Evolutionary conservation across 345 rosid genomes (phyloP).

Genomic region (Citrus medica): DNA sequence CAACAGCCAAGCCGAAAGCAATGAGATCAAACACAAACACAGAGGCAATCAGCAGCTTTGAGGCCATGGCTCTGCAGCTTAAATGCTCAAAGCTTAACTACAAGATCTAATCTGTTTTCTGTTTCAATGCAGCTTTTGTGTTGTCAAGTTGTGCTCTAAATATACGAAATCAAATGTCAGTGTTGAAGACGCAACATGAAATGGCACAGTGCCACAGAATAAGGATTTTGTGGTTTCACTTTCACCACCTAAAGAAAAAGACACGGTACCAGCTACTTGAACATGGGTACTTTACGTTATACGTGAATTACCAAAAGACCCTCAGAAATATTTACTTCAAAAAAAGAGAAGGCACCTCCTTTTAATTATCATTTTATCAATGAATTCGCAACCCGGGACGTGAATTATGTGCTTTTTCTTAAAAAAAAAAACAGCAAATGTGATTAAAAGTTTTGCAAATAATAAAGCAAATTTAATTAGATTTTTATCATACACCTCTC

Average conservation of each 20-base stretch:
- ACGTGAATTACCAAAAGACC: not conserved
- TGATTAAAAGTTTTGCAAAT: too few relatives aligned
- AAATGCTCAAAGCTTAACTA: constrained; percentile 10
- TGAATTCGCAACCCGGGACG: too few relatives aligned
- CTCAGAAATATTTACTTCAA: not conserved
- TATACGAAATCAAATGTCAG: constrained; percentile 7
- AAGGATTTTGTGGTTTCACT: not conserved
- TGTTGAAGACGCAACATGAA: constrained; percentile 2
- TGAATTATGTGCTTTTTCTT: too few relatives aligned
- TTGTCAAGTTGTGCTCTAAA: constrained; percentile 13
- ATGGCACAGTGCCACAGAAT: not conserved
- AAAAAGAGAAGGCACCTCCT: not conserved
- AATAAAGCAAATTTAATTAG: too few relatives aligned
- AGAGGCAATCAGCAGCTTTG: constrained; percentile 59
- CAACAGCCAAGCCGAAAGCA: constrained; percentile 92
- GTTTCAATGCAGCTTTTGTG: constrained; percentile 1
- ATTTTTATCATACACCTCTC: too few relatives aligned
- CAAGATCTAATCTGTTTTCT: constrained; percentile 25
- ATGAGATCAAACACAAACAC: constrained; percentile 77
- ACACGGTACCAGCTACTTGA: constrained; percentile 32
- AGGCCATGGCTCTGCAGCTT: constrained; percentile 59
- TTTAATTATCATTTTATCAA: not conserved
- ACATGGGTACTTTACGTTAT: constrained; percentile 32
- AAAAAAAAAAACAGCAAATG: too few relatives aligned
- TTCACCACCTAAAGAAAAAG: constrained; percentile 34